Conservation (phyloP, 805 yeast genomes). For the Priceomyces haplophilus region DNA sequence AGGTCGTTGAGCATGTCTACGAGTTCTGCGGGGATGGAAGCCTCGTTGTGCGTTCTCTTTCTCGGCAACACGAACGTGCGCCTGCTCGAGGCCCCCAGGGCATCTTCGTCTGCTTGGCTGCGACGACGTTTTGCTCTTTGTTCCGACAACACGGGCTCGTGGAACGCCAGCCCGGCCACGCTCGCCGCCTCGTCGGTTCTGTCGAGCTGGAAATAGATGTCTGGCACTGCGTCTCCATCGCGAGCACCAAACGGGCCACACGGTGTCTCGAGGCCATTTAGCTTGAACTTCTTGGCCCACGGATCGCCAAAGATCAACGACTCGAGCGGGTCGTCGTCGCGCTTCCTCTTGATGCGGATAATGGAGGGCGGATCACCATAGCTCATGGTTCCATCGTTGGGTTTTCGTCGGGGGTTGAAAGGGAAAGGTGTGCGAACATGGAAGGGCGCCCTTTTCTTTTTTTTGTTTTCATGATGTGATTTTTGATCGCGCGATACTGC, state of each 20-base stretch:
- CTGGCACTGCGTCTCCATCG: constrained; percentile 3
- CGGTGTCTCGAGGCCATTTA: constrained; percentile 23
- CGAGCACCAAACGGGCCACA: not conserved
- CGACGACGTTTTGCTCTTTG: not conserved
- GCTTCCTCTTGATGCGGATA: constrained; percentile 80
- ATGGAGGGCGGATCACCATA: constrained; percentile 50
- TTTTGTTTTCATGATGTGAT: too few species aligned
- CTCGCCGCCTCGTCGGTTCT: constrained; percentile 30
- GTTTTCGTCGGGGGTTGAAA: too few species aligned
- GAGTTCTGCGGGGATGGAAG: constrained; percentile 54
- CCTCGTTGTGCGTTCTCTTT: constrained; percentile 30
- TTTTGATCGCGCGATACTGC: too few species aligned
- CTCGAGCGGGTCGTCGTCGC: constrained; percentile 85
- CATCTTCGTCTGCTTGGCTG: not conserved
- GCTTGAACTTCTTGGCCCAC: constrained; percentile 41
- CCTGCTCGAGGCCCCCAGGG: constrained; percentile 8
- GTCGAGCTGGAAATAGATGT: constrained; percentile 31
- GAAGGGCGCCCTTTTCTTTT: too few species aligned
- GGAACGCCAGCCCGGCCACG: constrained; percentile 16
- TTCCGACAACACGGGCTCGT: constrained; percentile 27
- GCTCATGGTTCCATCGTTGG: constrained; percentile 1
- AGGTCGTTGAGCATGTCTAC: constrained; percentile 72
- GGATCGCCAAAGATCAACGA: constrained; percentile 58
- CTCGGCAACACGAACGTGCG: constrained; percentile 37
- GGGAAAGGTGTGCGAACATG: too few species aligned